Evolutionary conservation across 2,329 filamentous ascomycete species (phyloP).

Genomic region (Alternaria viburni): DNA sequence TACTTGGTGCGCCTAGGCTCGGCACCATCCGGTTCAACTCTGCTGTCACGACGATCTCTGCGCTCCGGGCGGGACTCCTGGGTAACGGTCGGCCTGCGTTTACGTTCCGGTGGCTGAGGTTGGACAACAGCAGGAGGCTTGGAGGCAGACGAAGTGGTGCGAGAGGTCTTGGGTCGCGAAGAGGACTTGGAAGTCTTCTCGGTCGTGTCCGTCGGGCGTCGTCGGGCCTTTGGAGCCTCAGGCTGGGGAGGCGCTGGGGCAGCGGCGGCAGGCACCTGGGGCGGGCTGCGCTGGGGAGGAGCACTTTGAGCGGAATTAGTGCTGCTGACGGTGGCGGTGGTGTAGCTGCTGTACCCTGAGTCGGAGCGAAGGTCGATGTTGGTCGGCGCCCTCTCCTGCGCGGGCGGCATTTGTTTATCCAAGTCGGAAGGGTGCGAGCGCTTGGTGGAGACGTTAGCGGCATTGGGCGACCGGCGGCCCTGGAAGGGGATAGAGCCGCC

Average conservation of each 20-base stretch:
- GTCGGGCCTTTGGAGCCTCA: conserved; percentile 22
- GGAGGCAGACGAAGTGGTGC: conserved; percentile 34
- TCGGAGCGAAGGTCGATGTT: conserved; percentile 62
- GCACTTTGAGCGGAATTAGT: conserved; percentile 58
- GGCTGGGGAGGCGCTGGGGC: conserved; percentile 24
- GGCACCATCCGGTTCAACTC: conserved; percentile 36
- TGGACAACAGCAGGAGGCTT: conserved; percentile 19
- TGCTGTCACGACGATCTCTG: conserved; percentile 18
- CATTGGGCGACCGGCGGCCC: conserved; percentile 54
- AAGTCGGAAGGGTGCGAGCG: conserved; percentile 51
- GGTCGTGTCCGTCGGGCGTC: conserved; percentile 18
- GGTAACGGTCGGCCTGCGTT: conserved; percentile 2
- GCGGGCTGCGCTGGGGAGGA: conserved; percentile 37
- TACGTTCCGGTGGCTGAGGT: neutral
- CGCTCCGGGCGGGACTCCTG: conserved; percentile 12
- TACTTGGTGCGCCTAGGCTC: conserved; percentile 43
- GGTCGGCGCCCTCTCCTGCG: conserved; percentile 28
- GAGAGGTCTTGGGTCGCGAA: conserved; percentile 32
- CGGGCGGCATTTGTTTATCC: conserved; percentile 39
- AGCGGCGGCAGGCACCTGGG: conserved; percentile 22
- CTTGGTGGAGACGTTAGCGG: conserved; percentile 60
- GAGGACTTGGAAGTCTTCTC: conserved; percentile 22
- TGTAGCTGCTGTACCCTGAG: conserved; percentile 68
- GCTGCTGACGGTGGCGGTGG: conserved; percentile 59
- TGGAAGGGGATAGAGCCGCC: conserved; percentile 33